phyloP scores from a whole-genome alignment of 495 filamentous ascomycete genomes.

The Penicillium pancosmium region DNA sequence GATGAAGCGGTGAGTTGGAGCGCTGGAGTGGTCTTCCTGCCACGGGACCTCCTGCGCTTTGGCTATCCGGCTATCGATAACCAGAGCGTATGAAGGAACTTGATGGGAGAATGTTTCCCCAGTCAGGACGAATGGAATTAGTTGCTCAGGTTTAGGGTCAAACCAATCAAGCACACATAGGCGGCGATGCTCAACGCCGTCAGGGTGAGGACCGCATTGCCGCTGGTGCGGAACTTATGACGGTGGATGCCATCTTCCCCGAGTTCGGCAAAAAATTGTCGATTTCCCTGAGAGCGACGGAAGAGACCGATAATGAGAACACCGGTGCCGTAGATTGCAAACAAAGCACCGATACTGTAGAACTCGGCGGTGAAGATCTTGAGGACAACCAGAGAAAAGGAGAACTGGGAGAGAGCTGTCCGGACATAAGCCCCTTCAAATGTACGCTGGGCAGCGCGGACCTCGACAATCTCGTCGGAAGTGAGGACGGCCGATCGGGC shows the following conservation, averaged over 20 bases:
- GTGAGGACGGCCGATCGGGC: constrained; percentile 84
- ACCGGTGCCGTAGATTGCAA: constrained; percentile 86
- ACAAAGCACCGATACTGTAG: constrained; percentile 89
- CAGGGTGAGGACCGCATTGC: constrained; percentile 75
- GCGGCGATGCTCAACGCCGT: constrained; percentile 79
- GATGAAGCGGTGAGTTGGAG: no score
- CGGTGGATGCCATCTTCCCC: constrained; percentile 66
- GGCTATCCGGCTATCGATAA: no score
- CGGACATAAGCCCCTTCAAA: constrained; percentile 98
- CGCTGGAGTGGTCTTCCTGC: no score
- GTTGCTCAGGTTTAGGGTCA: constrained; percentile 63
- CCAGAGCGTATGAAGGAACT: no score
- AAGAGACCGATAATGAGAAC: constrained; percentile 80
- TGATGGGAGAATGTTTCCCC: no score
- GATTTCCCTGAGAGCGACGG: constrained; percentile 85
- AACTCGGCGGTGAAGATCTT: constrained; percentile 97
- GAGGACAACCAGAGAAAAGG: constrained; percentile 88
- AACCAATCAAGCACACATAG: constrained; percentile 75
- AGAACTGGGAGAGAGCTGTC: constrained; percentile 91
- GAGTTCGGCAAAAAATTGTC: constrained; percentile 84
- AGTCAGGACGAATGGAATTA: constrained; percentile 12
- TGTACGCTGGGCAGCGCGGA: constrained; percentile 91
- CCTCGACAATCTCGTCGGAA: constrained; percentile 82
- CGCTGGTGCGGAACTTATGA: constrained; percentile 88
- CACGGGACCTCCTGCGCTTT: no score